Conservation (phyloP, 164 flowering plant species). For the Vitis amurensis region DNA sequence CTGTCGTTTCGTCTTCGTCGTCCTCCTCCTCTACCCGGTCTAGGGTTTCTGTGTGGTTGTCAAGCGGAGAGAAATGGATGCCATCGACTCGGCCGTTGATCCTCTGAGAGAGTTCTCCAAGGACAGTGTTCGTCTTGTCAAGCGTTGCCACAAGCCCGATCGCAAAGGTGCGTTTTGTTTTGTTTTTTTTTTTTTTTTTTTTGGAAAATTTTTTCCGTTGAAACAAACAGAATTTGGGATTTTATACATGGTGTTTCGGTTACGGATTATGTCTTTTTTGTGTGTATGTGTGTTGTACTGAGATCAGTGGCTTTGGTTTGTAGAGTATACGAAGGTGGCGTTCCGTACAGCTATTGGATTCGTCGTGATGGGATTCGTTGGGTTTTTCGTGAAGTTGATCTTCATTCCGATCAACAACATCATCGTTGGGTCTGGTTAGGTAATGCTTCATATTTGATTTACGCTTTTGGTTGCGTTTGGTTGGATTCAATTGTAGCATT, state of each 20-base stretch:
- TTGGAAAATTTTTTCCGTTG: too few species aligned
- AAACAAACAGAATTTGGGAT: too few species aligned
- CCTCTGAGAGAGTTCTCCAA: constrained; percentile 70
- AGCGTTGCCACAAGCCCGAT: constrained; percentile 81
- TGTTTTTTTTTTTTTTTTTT: neutral
- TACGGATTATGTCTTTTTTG: neutral
- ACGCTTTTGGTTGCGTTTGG: too few species aligned
- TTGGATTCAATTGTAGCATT: too few species aligned
- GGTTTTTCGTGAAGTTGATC: constrained; percentile 66
- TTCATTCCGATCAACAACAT: constrained; percentile 78
- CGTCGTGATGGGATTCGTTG: constrained; percentile 76
- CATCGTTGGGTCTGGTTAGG: constrained; percentile 61
- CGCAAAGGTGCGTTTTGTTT: constrained; percentile 50
- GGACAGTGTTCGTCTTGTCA: constrained; percentile 72
- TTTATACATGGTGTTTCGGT: constrained; percentile 3
- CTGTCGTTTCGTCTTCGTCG: too few species aligned
- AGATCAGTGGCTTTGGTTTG: neutral
- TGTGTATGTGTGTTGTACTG: neutral
- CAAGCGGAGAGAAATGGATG: constrained; percentile 38
- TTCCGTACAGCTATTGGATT: constrained; percentile 66
- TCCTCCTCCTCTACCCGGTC: neutral
- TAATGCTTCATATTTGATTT: constrained; percentile 1
- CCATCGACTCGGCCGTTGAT: constrained; percentile 61
- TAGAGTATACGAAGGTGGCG: constrained; percentile 70
- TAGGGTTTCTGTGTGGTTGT: constrained; percentile 2